Evolutionary conservation across 148 eudicot genomes (phyloP), one percentile per base, ranked within the genome.

Genomic region (Agrostemma githago): DNA sequence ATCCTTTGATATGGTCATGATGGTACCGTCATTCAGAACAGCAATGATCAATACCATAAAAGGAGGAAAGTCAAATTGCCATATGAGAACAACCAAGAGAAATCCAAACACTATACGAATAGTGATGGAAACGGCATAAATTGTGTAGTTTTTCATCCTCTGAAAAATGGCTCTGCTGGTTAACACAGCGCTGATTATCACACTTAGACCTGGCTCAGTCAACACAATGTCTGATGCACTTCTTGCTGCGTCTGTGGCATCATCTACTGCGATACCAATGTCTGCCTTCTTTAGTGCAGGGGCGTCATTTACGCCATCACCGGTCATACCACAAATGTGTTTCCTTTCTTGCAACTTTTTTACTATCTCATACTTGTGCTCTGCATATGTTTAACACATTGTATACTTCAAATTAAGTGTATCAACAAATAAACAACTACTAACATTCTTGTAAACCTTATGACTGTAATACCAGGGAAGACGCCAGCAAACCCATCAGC

Each of bases 401-500:
- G 12, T 48, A 48, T 48, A 48, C 54, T 48, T 48, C 54, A 48
- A 48, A 48, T 10, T 48, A 42, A 42, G 6, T 42, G 44, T 48
- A 48, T 11, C 8, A 48, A 48, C 54, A 48, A 11, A 8, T 48
- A 48, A 48, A 48, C 37, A 38, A 12, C n/a, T n/a, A n/a, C n/a
- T n/a, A n/a, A n/a, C 0, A 12, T 1, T 51, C 37, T 37, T 63
- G n/a, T 12, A 6, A 11, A 54, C 14, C 37, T 1, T 10, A 11
- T 51, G 8, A 12, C 14, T 43, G 34, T 6, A 12, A 5, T 88
- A 92, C 97, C 97, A 43, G 98, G 98, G 85, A 89, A 94, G 59
- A 94, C 98, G 70, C 98, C 96, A 3, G 98, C 98, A 67, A 94
- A 94, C 3, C 98, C 98, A 83, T 94, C 98, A 42, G 98, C 98